A percentile compares a stretch with the other conserved stretches of the same genome.
These are phyloP conservation scores for Aureobasidium pullulans DNA, from an alignment of 2,329 filamentous ascomycete species.

Conservation along the genomic window DNA sequence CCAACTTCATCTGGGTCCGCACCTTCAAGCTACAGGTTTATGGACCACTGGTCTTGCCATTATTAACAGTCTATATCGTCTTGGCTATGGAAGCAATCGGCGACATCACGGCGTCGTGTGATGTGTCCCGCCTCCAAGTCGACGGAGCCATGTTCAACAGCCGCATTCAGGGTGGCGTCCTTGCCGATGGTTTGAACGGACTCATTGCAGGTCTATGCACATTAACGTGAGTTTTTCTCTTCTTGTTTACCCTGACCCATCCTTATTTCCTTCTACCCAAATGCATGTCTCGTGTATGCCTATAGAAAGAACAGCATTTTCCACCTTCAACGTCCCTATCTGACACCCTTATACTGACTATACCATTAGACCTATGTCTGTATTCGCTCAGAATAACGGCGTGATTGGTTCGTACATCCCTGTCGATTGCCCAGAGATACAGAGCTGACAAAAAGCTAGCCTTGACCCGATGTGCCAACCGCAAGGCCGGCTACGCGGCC, in stretches of 20 bases:
- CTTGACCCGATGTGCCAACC: conserved; percentile 72
- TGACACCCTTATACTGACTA: background rate
- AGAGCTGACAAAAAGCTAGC: conserved; percentile 41
- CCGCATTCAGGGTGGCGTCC: conserved; percentile 68
- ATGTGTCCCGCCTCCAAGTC: conserved; percentile 69
- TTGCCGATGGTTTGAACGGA: conserved; percentile 72
- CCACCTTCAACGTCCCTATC: background rate
- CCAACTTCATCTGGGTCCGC: conserved; percentile 70
- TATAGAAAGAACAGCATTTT: too few species aligned
- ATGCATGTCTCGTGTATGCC: conserved; percentile 51
- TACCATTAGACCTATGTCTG: conserved; percentile 24
- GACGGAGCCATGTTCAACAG: conserved; percentile 65
- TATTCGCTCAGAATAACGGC: conserved; percentile 78
- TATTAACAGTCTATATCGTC: conserved; percentile 58
- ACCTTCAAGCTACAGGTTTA: conserved; percentile 68
- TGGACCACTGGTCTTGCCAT: conserved; percentile 63
- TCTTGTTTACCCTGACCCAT: background rate
- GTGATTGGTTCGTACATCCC: background rate
- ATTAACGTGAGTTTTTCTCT: conserved; percentile 43
- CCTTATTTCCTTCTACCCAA: background rate
- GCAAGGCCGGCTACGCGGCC: conserved; percentile 70
- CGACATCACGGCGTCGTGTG: conserved; percentile 67
- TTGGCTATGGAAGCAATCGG: conserved; percentile 68
- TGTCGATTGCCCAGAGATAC: background rate
- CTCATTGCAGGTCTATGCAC: conserved; percentile 69